Evolutionary conservation across 2,329 filamentous ascomycete species (phyloP), one percentile per base, ranked within the genome.

Genomic region (Colletotrichum plurivorum): DNA sequence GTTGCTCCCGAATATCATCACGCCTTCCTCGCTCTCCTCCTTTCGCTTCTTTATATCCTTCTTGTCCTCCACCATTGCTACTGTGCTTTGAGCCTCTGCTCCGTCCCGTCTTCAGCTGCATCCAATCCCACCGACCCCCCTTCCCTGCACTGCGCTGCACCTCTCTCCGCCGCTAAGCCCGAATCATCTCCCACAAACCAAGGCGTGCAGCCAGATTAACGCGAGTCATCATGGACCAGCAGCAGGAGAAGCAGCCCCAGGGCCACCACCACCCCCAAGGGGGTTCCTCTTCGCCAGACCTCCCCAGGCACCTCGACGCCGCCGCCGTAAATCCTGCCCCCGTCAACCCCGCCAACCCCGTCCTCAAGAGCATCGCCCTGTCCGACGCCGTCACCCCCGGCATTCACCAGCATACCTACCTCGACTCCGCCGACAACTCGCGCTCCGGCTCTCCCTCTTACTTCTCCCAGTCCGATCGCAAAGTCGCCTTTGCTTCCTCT

Each of bases 311-410:
- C 46, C 13, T 54, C 15, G 39, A 39, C 48, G 36, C 59, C 10
- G 18, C 49, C 13, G 27, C 22, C 41, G 51, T 68, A 36, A 58
- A 70, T 57, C 68, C 51, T 52, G 39, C 51, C 13, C 59, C 68
- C 18, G 49, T 66, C 63, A 63, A 56, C 58, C 61, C 70, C 55
- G 69, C 64, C 67, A 73, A 59, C 62, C 68, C 60, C 55, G 66
- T 66, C 12, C 71, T 57, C 54, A 69, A 56, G 20, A 69, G 66
- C 66, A 51, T 69, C 57, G 63, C 71, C 56, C 62, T 69, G 43
- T 60, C 63, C 55, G 74, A 76, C 65, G 76, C 76, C 62, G 75
- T 78, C 59, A 76, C 75, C 56, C 74, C 76, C 39, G 75, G 76
- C 57, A 76, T 77, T 69, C 67, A 75, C 54, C 73, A 72, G 51